Evolutionary conservation across 768 basidiomycete genomes (phyloP).

Genomic region (Xerocomus brunneocitrinus): DNA sequence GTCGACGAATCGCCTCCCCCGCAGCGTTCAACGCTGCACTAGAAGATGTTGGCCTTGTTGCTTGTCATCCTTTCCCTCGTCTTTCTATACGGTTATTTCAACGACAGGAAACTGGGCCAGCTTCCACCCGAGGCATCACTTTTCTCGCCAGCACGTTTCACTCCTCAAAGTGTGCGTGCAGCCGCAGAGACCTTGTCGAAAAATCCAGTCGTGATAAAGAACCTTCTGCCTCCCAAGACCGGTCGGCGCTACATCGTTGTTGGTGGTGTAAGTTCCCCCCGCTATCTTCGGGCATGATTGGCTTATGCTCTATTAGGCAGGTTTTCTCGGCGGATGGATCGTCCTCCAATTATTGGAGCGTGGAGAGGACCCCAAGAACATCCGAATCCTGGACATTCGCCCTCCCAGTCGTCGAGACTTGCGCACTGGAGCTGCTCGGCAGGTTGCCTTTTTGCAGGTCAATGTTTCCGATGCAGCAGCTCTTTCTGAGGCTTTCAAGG

Average conservation of each 20-base stretch:
- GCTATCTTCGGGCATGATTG: not conserved
- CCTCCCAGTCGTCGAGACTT: constrained; percentile 56
- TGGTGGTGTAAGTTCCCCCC: constrained; percentile 54
- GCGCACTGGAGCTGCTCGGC: constrained; percentile 43
- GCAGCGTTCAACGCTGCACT: not conserved
- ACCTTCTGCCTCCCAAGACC: constrained; percentile 60
- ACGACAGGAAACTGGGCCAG: constrained; percentile 51
- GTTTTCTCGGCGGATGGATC: constrained; percentile 78
- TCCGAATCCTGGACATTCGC: constrained; percentile 66
- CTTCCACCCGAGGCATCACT: constrained; percentile 43
- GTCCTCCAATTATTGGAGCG: constrained; percentile 61
- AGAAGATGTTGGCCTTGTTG: constrained; percentile 18
- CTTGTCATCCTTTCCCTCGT: constrained; percentile 1
- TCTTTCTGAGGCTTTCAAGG: constrained; percentile 56
- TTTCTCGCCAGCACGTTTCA: constrained; percentile 52
- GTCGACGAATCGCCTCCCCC: not conserved
- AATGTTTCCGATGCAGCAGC: constrained; percentile 54
- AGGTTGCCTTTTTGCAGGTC: constrained; percentile 53
- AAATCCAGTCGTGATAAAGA: constrained; percentile 33
- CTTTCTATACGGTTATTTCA: constrained; percentile 41
- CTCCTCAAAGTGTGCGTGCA: constrained; percentile 38
- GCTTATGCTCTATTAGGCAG: constrained; percentile 41
- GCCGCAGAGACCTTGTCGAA: constrained; percentile 36
- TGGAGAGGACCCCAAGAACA: constrained; percentile 62
- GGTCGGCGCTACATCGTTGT: constrained; percentile 73